Conservation (phyloP, 116 monocot species). For the Iris pallida region DNA sequence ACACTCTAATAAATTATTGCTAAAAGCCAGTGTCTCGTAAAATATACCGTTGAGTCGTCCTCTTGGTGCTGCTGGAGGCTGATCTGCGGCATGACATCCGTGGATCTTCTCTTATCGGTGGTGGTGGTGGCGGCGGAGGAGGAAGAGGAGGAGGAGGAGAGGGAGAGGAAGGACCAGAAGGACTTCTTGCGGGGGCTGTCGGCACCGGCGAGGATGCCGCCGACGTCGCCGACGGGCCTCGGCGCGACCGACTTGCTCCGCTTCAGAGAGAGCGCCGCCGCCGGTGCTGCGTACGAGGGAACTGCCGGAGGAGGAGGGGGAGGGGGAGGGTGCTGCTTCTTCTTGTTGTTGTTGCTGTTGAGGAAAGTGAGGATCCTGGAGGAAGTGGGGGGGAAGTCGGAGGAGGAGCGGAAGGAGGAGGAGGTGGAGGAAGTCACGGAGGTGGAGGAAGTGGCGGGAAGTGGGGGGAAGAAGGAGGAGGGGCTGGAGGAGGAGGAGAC, state of each 20-base stretch:
- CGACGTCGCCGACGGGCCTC: constrained; percentile 14
- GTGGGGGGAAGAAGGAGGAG: not conserved
- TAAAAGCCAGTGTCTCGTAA: not conserved
- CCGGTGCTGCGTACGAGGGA: not conserved
- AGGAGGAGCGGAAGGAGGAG: not conserved
- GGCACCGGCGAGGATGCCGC: not conserved
- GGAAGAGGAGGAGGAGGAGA: constrained; percentile 24
- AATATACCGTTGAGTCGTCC: not conserved
- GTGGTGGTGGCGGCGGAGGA: constrained; percentile 3
- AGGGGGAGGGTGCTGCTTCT: not conserved
- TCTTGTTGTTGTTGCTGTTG: constrained; percentile 19
- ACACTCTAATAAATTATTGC: not conserved
- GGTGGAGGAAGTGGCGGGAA: not conserved
- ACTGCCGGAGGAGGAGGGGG: not conserved
- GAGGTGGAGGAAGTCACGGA: constrained; percentile 10
- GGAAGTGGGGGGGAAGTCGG: constrained; percentile 14
- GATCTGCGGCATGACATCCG: not conserved
- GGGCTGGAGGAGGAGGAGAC: constrained; percentile 28
- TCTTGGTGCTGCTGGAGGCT: not conserved
- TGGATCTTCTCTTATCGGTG: constrained; percentile 14
- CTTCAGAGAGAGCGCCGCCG: constrained; percentile 25
- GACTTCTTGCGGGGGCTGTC: constrained; percentile 77
- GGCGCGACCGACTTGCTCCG: constrained; percentile 71
- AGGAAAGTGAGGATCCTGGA: constrained; percentile 7
- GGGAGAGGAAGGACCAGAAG: constrained; percentile 80